A percentile compares a stretch with the other conserved stretches of the same genome.
Evolutionary conservation across 2,329 filamentous ascomycete species (phyloP).

Genomic region (Setomelanomma holmii): DNA sequence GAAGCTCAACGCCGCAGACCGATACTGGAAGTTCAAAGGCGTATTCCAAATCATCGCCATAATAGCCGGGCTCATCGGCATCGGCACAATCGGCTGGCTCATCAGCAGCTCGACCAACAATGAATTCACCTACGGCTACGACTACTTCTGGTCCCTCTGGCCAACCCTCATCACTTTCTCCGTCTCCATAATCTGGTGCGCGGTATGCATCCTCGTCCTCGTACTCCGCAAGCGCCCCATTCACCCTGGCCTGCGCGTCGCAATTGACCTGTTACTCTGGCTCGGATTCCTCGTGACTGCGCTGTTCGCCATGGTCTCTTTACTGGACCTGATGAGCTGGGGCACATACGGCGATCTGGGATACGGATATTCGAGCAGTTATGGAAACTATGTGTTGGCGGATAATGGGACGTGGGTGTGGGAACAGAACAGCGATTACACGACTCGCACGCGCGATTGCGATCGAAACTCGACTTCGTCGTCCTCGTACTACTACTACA

Average conservation of each 20-base stretch:
- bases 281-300: slow-evolving; percentile 39
- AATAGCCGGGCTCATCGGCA: slow-evolving; percentile 38
- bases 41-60: slow-evolving; percentile 28
- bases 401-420: slow-evolving; percentile 45
- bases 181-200: slow-evolving; percentile 40
- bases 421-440: slow-evolving; percentile 17
- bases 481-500: not conserved
- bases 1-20: slow-evolving; percentile 36
- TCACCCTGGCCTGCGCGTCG: slow-evolving; percentile 45
- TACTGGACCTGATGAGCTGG: slow-evolving; percentile 19
- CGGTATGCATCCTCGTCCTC: slow-evolving; percentile 33
- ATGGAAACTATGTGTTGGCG: slow-evolving; percentile 30
- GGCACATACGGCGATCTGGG: slow-evolving; percentile 29
- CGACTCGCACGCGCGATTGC: slow-evolving; percentile 22
- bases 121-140: slow-evolving; percentile 12
- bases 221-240: slow-evolving; percentile 34
- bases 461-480: slow-evolving; percentile 4
- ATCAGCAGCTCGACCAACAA: slow-evolving; percentile 7
- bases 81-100: slow-evolving; percentile 39
- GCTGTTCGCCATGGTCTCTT: slow-evolving; percentile 29
- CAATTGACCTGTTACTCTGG: slow-evolving; percentile 47
- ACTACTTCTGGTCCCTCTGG: slow-evolving; percentile 22
- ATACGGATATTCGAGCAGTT: slow-evolving; percentile 4
- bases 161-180: slow-evolving; percentile 40
- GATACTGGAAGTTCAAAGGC: slow-evolving; percentile 43